Conservation (phyloP, 1,284 basidiomycete species). For the Papiliotrema fonsecae region DNA sequence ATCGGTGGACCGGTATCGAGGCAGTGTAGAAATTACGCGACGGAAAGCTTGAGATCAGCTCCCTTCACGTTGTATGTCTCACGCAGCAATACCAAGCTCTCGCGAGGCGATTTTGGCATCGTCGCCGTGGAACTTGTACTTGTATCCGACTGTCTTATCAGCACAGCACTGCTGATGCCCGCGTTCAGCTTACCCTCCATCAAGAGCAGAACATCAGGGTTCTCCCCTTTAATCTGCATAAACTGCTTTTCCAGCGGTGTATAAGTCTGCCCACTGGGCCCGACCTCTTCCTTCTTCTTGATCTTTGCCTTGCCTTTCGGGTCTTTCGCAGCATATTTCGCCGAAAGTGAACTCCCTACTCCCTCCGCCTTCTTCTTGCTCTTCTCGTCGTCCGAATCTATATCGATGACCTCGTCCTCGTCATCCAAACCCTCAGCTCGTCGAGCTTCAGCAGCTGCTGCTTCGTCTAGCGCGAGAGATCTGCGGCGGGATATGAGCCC, state of each 20-base stretch:
- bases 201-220: slow-evolving; percentile 73
- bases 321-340: slow-evolving; percentile 35
- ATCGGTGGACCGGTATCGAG: slow-evolving; percentile 73
- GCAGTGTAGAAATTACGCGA: slow-evolving; percentile 78
- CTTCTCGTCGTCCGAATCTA: slow-evolving; percentile 11
- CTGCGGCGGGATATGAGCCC: slow-evolving; percentile 33
- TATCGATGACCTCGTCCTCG: slow-evolving; percentile 1
- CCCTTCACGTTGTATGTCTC: slow-evolving; percentile 5
- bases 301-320: slow-evolving; percentile 39
- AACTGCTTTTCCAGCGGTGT: slow-evolving; percentile 81
- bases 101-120: slow-evolving; percentile 81
- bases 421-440: slow-evolving; percentile 16
- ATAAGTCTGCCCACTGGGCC: slow-evolving; percentile 71
- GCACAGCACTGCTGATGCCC: neutral
- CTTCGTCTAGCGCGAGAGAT: slow-evolving; percentile 45
- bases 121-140: slow-evolving; percentile 81
- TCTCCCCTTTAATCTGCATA: slow-evolving; percentile 63
- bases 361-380: slow-evolving; percentile 16
- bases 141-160: slow-evolving; percentile 64
- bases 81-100: slow-evolving; percentile 70
- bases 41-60: slow-evolving; percentile 50
- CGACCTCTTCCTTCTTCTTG: slow-evolving; percentile 55
- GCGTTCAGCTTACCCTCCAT: slow-evolving; percentile 55
- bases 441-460: slow-evolving; percentile 35
- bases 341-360: slow-evolving; percentile 20